These are phyloP conservation scores for Vanrija humicola DNA, from an alignment of 1,284 basidiomycete species.

Conservation along the genomic window DNA sequence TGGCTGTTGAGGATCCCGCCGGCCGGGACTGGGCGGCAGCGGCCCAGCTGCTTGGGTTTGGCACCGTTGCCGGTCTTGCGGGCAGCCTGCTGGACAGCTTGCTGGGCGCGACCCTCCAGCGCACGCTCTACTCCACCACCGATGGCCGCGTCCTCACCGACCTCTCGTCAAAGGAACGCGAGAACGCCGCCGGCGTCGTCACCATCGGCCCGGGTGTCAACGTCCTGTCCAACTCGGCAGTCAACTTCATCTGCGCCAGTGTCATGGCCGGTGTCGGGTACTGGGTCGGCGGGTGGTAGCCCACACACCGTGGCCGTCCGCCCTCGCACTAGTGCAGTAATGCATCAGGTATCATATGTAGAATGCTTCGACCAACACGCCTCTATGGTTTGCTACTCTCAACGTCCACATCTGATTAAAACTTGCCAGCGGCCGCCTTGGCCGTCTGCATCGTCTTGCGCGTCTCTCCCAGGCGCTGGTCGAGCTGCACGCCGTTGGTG, in stretches of 20 bases:
- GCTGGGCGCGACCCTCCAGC: conserved; percentile 81
- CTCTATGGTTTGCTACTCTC: not conserved
- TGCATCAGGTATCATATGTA: conserved; percentile 1
- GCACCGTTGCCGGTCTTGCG: conserved; percentile 61
- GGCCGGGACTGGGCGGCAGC: conserved; percentile 41
- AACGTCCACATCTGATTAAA: conserved; percentile 10
- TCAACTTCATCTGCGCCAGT: conserved; percentile 35
- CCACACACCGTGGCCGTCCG: not conserved
- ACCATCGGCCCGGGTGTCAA: conserved; percentile 64
- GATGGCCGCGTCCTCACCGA: conserved; percentile 67
- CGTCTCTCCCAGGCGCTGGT: conserved; percentile 23
- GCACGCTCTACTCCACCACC: conserved; percentile 66
- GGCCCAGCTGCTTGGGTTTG: conserved; percentile 56
- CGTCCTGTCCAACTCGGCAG: conserved; percentile 62
- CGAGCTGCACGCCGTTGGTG: conserved; percentile 13
- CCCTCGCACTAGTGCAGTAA: not conserved
- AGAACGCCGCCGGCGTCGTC: conserved; percentile 47
- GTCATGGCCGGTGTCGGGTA: conserved; percentile 32
- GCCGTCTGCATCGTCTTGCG: conserved; percentile 32
- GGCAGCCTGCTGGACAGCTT: conserved; percentile 80
- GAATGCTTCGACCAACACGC: not conserved
- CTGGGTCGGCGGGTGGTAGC: conserved; percentile 21
- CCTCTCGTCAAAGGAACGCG: conserved; percentile 40
- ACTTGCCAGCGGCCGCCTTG: conserved; percentile 31
- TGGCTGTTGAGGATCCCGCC: conserved; percentile 60